phyloP scores from a whole-genome alignment of 2,329 filamentous ascomycete species.

The Sclerotinia glacialis region DNA sequence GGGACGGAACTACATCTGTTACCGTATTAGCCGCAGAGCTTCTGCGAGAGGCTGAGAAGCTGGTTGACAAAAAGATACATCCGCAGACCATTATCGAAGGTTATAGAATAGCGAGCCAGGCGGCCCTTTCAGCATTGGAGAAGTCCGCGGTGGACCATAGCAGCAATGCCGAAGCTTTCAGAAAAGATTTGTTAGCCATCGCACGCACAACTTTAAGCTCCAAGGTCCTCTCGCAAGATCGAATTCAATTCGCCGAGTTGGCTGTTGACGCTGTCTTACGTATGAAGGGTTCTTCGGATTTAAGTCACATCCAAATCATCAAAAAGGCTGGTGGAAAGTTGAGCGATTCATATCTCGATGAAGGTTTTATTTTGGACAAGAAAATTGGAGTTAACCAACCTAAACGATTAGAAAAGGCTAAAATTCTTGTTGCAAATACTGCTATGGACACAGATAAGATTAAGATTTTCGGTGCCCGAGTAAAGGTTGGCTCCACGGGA shows the following conservation, averaged over 20 bases:
- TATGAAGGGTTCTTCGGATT: constrained; percentile 83
- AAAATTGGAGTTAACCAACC: constrained; percentile 99
- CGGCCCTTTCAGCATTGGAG: constrained; percentile 80
- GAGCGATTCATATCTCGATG: constrained; percentile 94
- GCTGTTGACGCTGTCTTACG: constrained; percentile 89
- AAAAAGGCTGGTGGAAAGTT: constrained; percentile 99
- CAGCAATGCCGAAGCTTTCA: constrained; percentile 77
- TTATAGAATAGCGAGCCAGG: constrained; percentile 92
- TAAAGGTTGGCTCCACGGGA: constrained; percentile 94
- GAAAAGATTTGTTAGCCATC: constrained; percentile 84
- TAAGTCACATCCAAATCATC: constrained; percentile 98
- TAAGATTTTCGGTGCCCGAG: constrained; percentile 96
- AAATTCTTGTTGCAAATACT: constrained; percentile 96
- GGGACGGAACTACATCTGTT: constrained; percentile 97
- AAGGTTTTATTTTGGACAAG: constrained; percentile 98
- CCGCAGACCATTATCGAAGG: constrained; percentile 99
- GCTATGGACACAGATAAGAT: constrained; percentile 99
- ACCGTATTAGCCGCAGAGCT: constrained; percentile 93
- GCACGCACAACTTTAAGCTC: constrained; percentile 94
- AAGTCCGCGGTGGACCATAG: constrained; percentile 87
- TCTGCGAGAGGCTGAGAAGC: constrained; percentile 91
- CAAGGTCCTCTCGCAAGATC: constrained; percentile 92
- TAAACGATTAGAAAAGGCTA: constrained; percentile 94
- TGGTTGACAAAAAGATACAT: constrained; percentile 97
- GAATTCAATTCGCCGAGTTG: constrained; percentile 84